Evolutionary conservation across 2,329 filamentous ascomycete species (phyloP).

Genomic region (Colletotrichum echinochloae): DNA sequence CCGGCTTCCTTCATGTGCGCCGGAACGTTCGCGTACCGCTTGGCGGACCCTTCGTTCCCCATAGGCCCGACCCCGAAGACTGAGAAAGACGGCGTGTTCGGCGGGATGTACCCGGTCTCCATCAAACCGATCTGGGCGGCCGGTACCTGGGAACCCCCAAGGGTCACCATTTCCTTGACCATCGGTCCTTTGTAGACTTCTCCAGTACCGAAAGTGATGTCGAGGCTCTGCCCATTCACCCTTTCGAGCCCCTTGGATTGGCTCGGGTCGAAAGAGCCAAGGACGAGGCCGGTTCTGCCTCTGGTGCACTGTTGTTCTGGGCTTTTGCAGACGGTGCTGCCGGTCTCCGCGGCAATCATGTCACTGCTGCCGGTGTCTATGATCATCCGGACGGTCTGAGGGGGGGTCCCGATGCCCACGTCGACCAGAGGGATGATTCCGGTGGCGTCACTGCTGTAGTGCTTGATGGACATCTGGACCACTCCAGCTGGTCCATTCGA

Average conservation of each 20-base stretch:
- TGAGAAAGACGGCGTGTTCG: background rate
- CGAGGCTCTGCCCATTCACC: background rate
- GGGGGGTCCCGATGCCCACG: constrained; percentile 60
- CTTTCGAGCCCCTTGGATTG: background rate
- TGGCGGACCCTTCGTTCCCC: background rate
- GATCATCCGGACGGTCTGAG: constrained; percentile 61
- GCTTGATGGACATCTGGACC: background rate
- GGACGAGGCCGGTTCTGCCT: background rate
- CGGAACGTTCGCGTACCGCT: constrained; percentile 15
- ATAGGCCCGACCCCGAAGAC: constrained; percentile 1
- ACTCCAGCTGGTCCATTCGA: background rate
- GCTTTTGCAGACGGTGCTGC: constrained; percentile 1
- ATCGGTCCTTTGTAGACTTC: background rate
- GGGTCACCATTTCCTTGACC: background rate
- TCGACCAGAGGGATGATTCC: constrained; percentile 43
- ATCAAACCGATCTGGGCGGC: constrained; percentile 2
- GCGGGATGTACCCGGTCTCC: background rate
- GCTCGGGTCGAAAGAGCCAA: background rate
- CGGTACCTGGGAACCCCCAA: background rate
- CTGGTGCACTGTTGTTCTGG: background rate
- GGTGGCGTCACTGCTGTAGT: background rate
- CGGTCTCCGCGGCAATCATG: constrained; percentile 50
- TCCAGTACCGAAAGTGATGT: background rate
- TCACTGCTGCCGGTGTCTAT: constrained; percentile 68
- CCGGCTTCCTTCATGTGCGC: constrained; percentile 22